Percentiles rank a stretch among this genome's conserved stretches.
Conservation (phyloP, 306 rosid species). For the Dicorynia guianensis region DNA sequence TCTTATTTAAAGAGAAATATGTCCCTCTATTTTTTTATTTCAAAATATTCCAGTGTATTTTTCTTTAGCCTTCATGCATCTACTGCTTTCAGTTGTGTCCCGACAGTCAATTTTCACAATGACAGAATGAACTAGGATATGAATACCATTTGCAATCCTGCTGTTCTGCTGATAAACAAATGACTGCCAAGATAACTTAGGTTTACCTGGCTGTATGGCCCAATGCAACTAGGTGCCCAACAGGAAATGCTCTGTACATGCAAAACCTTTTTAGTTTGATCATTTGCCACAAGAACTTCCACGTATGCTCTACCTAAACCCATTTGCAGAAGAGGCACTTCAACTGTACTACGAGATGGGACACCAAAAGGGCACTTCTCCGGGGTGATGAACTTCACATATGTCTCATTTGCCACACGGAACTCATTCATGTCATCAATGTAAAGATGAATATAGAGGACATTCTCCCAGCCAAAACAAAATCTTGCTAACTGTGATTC, state of each 20-base stretch:
- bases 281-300: constrained; percentile 82
- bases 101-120: constrained; percentile 14
- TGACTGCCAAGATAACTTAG: constrained; percentile 17
- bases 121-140: constrained; percentile 26
- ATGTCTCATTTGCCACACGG: constrained; percentile 80
- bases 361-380: constrained; percentile 90
- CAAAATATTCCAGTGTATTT: neutral
- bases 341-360: constrained; percentile 96
- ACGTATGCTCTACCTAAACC: constrained; percentile 76
- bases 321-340: constrained; percentile 73
- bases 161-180: constrained; percentile 20
- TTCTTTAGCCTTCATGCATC: neutral
- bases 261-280: constrained; percentile 80
- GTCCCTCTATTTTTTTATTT: neutral
- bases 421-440: constrained; percentile 85
- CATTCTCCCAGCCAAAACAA: constrained; percentile 87
- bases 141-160: constrained; percentile 4
- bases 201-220: constrained; percentile 96
- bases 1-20: neutral
- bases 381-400: constrained; percentile 77
- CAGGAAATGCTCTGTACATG: constrained; percentile 94
- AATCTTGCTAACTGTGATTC: constrained; percentile 62
- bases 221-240: constrained; percentile 99
- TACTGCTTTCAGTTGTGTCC: constrained; percentile 30
- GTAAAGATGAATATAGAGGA: constrained; percentile 87